A percentile compares a stretch with the other conserved stretches of the same genome.
These are phyloP conservation scores for Candida tunisiensis DNA, from an alignment of 1,139 yeast genomes.

Conservation along the genomic window DNA sequence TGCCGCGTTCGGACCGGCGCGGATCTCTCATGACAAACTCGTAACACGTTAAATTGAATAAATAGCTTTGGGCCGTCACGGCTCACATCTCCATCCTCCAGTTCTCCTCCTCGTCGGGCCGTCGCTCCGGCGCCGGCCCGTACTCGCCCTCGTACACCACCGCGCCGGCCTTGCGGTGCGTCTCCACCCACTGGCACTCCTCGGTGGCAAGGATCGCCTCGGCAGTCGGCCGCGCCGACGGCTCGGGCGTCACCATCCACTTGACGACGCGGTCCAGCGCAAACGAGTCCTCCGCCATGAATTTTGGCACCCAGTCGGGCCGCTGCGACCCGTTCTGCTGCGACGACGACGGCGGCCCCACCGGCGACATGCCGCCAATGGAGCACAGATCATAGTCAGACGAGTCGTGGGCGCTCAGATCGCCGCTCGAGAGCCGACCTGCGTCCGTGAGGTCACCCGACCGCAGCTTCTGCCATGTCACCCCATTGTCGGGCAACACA, in stretches of 20 bases:
- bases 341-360: background rate
- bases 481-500: slow-evolving; percentile 87
- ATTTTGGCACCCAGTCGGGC: slow-evolving; percentile 78
- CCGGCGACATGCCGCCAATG: slow-evolving; percentile 1
- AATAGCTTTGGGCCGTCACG: too few relatives aligned
- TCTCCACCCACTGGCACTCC: slow-evolving; percentile 68
- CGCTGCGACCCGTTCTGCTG: slow-evolving; percentile 1
- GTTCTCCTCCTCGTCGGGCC: too few relatives aligned
- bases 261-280: slow-evolving; percentile 67
- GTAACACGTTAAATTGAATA: too few relatives aligned
- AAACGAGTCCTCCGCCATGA: slow-evolving; percentile 56
- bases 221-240: slow-evolving; percentile 71
- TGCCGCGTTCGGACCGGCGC: too few relatives aligned
- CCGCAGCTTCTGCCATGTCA: slow-evolving; percentile 91
- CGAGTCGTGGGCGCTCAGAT: slow-evolving; percentile 18
- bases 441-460: slow-evolving; percentile 96
- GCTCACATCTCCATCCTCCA: too few relatives aligned
- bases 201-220: slow-evolving; percentile 44
- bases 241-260: slow-evolving; percentile 83
- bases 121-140: slow-evolving; percentile 54
- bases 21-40: too few relatives aligned
- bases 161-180: slow-evolving; percentile 83
- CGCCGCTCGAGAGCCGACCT: slow-evolving; percentile 66
- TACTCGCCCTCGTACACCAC: slow-evolving; percentile 92
- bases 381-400: slow-evolving; percentile 10